Base-by-base conservation (phyloP, 768 basidiomycete genomes). In the Suillus bovinus region DNA sequence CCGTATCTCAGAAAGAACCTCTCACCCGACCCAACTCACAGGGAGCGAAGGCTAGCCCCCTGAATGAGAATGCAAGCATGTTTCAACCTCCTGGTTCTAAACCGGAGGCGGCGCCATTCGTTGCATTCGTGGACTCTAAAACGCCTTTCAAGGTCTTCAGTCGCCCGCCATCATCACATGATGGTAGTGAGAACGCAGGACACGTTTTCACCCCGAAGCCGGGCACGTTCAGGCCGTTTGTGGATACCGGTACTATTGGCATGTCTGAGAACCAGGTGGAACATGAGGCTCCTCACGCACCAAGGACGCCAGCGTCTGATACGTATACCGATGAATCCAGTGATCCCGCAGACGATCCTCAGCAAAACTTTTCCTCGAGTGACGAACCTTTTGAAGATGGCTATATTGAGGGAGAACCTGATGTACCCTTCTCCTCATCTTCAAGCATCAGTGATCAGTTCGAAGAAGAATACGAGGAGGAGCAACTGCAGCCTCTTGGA, bases 101-200 rank as follows among this genome's bases (percentile, higher is more conserved):
- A 11, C 63, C 64, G 54, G 59, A 66, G 20, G 49, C 71, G 47
- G 75, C 77, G 41, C 80, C 80, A 79, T 79, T 81, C 59, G 71
- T 72, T 31, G 77, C 81, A 3, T 78, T 80, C 59, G 70, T 71
- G 8, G 79, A 82, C 55, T 66, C 75, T 8, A 71, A 78, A 58
- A 70, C 77, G 16, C 79, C 80, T 13, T 79, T 79, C 69, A 89
- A 77, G 64, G 90, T 93, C 22, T 93, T 93, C 73, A 89, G 85
- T 62, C 83, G 88, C 17, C 90, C 81, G n/a, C 74, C 86, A 0
- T 65, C 86, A 0, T 65, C 63, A 39, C 71, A 70, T 52, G 79
- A 80, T 46, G 78, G 81, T 52, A 70, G 73, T 29, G 81, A 82
- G 62, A 79, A 73, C 64, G 61, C 63, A 20, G 74, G 71, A 54